phyloP scores from a whole-genome alignment of 495 filamentous ascomycete genomes.

The Aspergillus wentii region DNA sequence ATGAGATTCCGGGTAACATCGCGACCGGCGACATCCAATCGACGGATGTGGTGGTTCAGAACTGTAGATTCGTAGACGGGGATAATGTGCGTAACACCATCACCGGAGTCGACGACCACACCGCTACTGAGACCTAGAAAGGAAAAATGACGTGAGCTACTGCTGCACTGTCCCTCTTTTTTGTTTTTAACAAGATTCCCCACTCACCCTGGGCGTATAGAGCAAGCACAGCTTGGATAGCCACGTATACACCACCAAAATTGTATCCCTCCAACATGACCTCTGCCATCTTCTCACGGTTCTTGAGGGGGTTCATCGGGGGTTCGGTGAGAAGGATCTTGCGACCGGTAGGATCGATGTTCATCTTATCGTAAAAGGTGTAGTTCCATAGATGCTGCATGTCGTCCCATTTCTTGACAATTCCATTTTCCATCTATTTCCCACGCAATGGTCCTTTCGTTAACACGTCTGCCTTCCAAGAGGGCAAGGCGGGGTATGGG shows the following conservation, averaged over 20 bases:
- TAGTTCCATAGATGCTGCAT: constrained; percentile 99
- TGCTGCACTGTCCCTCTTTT: too few relatives aligned
- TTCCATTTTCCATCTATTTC: constrained; percentile 93
- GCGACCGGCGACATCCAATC: constrained; percentile 91
- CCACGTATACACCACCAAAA: constrained; percentile 96
- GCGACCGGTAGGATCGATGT: constrained; percentile 81
- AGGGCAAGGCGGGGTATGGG: constrained; percentile 18
- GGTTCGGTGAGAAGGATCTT: constrained; percentile 99
- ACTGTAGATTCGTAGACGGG: constrained; percentile 97
- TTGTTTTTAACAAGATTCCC: too few relatives aligned
- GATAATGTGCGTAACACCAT: constrained; percentile 97
- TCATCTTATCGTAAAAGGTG: constrained; percentile 95
- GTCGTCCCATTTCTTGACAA: constrained; percentile 99
- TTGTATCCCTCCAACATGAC: constrained; percentile 97
- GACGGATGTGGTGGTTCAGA: constrained; percentile 89
- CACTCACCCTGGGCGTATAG: constrained; percentile 87
- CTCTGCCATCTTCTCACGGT: constrained; percentile 94
- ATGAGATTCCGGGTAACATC: constrained; percentile 98
- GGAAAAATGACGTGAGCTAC: too few relatives aligned
- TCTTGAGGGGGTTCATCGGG: constrained; percentile 94
- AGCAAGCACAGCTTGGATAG: constrained; percentile 95
- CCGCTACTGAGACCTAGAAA: constrained; percentile 78
- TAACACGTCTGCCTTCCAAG: constrained; percentile 19
- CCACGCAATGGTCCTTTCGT: constrained; percentile 11
- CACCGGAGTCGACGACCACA: constrained; percentile 96